Base-by-base conservation (phyloP, 2,329 filamentous ascomycete genomes). In the Hymenoscyphus repandus region DNA sequence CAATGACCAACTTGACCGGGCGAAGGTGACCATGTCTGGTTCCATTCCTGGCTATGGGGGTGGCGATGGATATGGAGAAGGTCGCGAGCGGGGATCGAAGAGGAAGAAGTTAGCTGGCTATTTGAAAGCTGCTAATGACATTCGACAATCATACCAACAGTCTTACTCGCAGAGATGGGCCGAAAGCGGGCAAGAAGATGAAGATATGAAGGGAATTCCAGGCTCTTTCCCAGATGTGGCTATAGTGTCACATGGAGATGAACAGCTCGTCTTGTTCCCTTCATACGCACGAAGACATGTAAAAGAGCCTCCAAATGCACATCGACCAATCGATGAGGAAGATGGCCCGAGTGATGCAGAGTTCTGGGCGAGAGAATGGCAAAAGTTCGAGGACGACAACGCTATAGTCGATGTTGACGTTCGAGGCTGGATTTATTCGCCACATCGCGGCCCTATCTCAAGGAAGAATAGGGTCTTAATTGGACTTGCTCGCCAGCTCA, bases 191-290 rank as follows among this genome's bases (percentile, higher is more conserved):
- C 70, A 59, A n/a, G 52, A 58, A 37, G 72, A 73, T 62, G 54
- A 58, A 33, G 72, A 73, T 62, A 63, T 70, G 68, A 52, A 66
- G 67, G 68, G 75, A 40, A 86, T 88, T 30, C 85, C 89, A 0
- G 87, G 86, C 0, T 82, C 85, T 1, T 96, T 95, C 63, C 89
- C 90, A 0, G 86, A 96, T 59, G 86, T 89, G 15, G 81, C 86
- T n/a, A 87, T 96, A 53, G 80, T 86, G 13, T 79, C 83, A 10
- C 84, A 83, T 54, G 91, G 89, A 11, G 81, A 90, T 53, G 90
- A 96, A 67, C 89, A 97, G 71, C 89, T 99, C 83, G 82, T 99
- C 9, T 68, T 99, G 20, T 99, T 99, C 60, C 93, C 93, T 0
- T 96, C 90, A 47, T 99, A 99, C 90, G 89, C 7, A 83, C 91